Evolutionary conservation across 2,329 filamentous ascomycete genomes (phyloP).

Genomic region (Calonectria ilicicola): DNA sequence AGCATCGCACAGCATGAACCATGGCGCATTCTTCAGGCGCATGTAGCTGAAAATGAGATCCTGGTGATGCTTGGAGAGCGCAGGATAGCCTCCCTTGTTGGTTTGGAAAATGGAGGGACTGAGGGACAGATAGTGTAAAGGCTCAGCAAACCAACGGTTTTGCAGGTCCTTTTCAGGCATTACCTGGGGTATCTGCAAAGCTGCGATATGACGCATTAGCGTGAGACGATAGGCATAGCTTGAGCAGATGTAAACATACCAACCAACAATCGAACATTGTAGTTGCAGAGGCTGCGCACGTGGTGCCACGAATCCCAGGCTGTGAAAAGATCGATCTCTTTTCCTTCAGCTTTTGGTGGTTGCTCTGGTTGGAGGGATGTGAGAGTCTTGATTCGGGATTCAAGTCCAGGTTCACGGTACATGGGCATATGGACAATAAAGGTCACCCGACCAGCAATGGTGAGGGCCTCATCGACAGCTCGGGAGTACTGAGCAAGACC

Average conservation of each 20-base stretch:
- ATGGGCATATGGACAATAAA: slow-evolving; percentile 87
- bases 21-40: slow-evolving; percentile 72
- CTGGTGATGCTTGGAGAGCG: slow-evolving; percentile 72
- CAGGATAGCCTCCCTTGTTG: slow-evolving; percentile 72
- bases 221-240: background rate
- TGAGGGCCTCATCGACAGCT: slow-evolving; percentile 83
- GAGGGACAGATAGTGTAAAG: slow-evolving; percentile 72
- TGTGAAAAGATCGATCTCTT: slow-evolving; percentile 77
- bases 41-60: slow-evolving; percentile 72
- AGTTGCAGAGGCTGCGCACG: slow-evolving; percentile 87
- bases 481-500: slow-evolving; percentile 83
- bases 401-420: slow-evolving; percentile 76
- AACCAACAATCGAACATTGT: slow-evolving; percentile 82
- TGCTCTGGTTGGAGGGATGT: slow-evolving; percentile 54
- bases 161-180: slow-evolving; percentile 72
- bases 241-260: slow-evolving; percentile 68
- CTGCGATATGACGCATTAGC: slow-evolving; percentile 47
- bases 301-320: slow-evolving; percentile 96
- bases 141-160: slow-evolving; percentile 77
- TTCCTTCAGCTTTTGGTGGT: slow-evolving; percentile 46
- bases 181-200: slow-evolving; percentile 67
- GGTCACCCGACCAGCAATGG: slow-evolving; percentile 80
- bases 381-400: slow-evolving; percentile 65
- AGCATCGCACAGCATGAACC: slow-evolving; percentile 72
- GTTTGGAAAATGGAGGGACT: slow-evolving; percentile 65